Conservation (phyloP, 305 asterid genomes). For the Andrographis paniculata region DNA sequence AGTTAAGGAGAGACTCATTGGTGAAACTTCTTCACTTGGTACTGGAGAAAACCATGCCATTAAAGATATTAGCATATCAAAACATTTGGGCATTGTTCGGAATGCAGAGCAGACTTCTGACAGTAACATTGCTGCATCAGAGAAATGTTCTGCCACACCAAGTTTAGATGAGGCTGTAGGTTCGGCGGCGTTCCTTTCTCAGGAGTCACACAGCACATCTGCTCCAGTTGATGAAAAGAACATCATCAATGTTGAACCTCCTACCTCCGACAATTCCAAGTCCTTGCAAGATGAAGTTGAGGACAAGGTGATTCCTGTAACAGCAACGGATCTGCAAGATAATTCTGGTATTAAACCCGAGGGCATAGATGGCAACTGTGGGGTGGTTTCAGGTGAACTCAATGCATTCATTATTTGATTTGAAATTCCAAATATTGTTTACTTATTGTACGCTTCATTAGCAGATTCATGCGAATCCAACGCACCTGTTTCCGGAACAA, state of each 20-base stretch:
- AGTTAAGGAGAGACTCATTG: conserved; percentile 16
- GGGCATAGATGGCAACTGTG: conserved; percentile 74
- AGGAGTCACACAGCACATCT: conserved; percentile 20
- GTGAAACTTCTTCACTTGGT: conserved; percentile 3
- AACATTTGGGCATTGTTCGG: conserved; percentile 10
- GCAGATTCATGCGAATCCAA: conserved; percentile 32
- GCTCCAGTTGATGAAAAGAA: conserved; percentile 23
- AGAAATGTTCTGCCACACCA: conserved; percentile 19
- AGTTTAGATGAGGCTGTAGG: conserved; percentile 15
- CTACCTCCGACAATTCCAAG: conserved; percentile 15
- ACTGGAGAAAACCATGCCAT: too few relatives aligned
- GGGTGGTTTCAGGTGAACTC: conserved; percentile 70
- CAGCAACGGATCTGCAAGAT: conserved; percentile 20
- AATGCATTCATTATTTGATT: conserved; percentile 2
- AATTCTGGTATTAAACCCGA: conserved; percentile 44
- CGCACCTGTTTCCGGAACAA: conserved; percentile 23
- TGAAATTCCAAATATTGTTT: background rate
- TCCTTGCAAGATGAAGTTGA: conserved; percentile 28
- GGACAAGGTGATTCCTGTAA: conserved; percentile 18
- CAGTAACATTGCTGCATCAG: conserved; percentile 15
- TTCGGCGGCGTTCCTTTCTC: conserved; percentile 18
- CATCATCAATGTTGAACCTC: conserved; percentile 16
- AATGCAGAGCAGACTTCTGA: conserved; percentile 17
- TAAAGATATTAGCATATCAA: conserved; percentile 7
- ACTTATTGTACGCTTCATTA: background rate